These are phyloP conservation scores for Clavispora phyllophila DNA, from an alignment of 805 yeast species.

Conservation along the genomic window DNA sequence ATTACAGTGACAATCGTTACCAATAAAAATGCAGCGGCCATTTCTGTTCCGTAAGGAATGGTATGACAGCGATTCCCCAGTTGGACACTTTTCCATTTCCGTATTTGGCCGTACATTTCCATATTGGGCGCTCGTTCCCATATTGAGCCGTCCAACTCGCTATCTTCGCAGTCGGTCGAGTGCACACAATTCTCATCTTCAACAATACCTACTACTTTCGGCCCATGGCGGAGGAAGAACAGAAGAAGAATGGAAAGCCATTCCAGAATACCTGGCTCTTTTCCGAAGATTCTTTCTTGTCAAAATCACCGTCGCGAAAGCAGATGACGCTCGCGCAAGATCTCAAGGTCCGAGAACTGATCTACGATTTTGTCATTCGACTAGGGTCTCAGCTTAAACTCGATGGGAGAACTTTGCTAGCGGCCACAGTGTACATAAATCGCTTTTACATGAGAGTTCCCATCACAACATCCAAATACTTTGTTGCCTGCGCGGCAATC, in stretches of 20 bases:
- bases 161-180: neutral
- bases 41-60: too few relatives aligned
- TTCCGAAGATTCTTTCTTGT: constrained; percentile 28
- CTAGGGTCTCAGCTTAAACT: constrained; percentile 34
- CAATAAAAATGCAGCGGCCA: too few relatives aligned
- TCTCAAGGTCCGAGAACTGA: constrained; percentile 30
- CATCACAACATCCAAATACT: constrained; percentile 39
- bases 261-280: constrained; percentile 33
- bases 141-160: too few relatives aligned
- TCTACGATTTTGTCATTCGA: constrained; percentile 34
- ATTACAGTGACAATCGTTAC: too few relatives aligned
- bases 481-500: constrained; percentile 40
- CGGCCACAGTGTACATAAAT: constrained; percentile 36
- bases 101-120: too few relatives aligned
- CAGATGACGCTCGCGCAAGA: constrained; percentile 34
- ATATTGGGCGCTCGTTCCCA: too few relatives aligned
- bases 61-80: too few relatives aligned
- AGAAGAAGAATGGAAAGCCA: neutral
- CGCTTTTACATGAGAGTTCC: constrained; percentile 39
- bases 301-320: constrained; percentile 28
- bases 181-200: neutral
- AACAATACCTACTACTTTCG: neutral
- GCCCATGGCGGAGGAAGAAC: neutral
- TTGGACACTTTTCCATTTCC: too few relatives aligned
- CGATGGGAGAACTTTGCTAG: constrained; percentile 38